These are phyloP conservation scores for Lactarius hengduanensis DNA, from an alignment of 768 basidiomycete species.

Conservation along the genomic window DNA sequence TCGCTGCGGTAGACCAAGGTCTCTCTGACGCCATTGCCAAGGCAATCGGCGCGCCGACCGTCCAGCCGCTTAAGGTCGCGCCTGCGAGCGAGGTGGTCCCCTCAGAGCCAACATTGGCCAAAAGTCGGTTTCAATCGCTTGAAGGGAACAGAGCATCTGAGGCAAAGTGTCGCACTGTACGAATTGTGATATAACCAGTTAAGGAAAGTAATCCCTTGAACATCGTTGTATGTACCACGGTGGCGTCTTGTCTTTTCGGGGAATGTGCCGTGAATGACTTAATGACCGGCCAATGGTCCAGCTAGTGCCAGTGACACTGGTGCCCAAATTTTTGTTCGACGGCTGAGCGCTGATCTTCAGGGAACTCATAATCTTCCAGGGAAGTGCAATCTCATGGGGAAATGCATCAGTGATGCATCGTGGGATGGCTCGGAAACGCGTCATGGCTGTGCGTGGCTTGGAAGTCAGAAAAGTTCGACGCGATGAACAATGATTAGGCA, in stretches of 20 bases:
- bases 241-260: neutral
- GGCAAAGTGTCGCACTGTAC: neutral
- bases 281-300: too few species aligned
- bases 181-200: neutral
- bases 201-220: neutral
- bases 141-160: neutral
- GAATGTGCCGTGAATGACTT: too few species aligned
- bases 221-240: neutral
- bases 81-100: constrained; percentile 55
- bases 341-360: too few species aligned
- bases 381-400: constrained; percentile 19
- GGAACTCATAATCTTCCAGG: neutral
- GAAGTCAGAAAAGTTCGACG: neutral
- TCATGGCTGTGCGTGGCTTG: neutral
- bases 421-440: neutral
- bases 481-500: too few species aligned
- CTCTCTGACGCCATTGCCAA: constrained; percentile 78
- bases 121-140: neutral
- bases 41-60: constrained; percentile 58
- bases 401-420: neutral
- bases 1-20: constrained; percentile 67
- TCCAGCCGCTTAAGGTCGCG: constrained; percentile 60
- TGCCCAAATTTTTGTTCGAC: neutral
- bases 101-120: constrained; percentile 40
- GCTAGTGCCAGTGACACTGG: neutral